Base-by-base conservation (phyloP, 306 rosid species). In the Corylus heterophylla region DNA sequence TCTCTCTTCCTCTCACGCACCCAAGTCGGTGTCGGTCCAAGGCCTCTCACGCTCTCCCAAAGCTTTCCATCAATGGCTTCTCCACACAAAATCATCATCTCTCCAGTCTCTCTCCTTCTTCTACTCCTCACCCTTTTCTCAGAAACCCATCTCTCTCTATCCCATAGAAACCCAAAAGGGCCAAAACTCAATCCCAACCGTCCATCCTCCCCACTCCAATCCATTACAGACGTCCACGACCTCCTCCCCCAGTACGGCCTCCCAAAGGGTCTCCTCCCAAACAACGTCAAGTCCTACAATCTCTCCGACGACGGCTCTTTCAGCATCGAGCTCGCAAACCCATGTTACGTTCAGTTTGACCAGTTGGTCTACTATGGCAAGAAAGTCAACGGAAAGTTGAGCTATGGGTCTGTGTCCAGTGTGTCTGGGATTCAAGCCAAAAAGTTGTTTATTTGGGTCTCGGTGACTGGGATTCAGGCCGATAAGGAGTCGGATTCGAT, bases 371-470 rank as follows among this genome's bases (percentile, higher is more conserved):
- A 88, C 63, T 91, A 91, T 79, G 73, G 87, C 14, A 81, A 75
- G 77, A 78, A 52, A 4, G 79, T 93, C 11, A 83, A 74, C 2
- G 97, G 94, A 54, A 87, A 83, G 27, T 82, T 93, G 64, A 78
- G 80, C 7, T 76, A 80, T 29, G 91, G 92, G 7, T 82, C 86
- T 18, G 89, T 86, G 4, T 78, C 92, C 51, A 82, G 70, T 35
- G 97, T 90, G 10, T 78, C 92, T 0, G 97, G 98, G 31, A 93
- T 93, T 70, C 88, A 88, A 76, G 97, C 90, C 11, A 83, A 91
- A 89, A 85, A 82, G 74, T 75, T 84, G 5, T 93, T 91, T 78
- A 6, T 86, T 0, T 91, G 97, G 97, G 80, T 90, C 31, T 50
- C 94, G 4, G 90, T 93, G 10, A 81, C 97, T 47, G 90, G 85